phyloP scores from a whole-genome alignment of 2,329 filamentous ascomycete species.

The Trichophyton benhamiae region DNA sequence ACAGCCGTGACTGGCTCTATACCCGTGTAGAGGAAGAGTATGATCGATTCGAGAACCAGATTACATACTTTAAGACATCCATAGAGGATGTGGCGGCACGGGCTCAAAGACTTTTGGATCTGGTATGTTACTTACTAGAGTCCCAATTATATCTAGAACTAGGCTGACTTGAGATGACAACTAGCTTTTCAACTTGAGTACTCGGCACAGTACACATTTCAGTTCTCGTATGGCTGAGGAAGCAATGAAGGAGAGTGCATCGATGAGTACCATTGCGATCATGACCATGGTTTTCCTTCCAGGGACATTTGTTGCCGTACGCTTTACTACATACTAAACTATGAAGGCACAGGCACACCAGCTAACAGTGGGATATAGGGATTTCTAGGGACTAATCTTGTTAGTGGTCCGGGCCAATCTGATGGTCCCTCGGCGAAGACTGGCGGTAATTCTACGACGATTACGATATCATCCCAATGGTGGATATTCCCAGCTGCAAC shows the following conservation, averaged over 20 bases:
- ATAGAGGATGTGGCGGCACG: constrained; percentile 10
- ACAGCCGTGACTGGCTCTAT: constrained; percentile 9
- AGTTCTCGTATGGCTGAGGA: constrained; percentile 12
- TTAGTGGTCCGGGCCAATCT: constrained; percentile 1
- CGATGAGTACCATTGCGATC: constrained; percentile 30
- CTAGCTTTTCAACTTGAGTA: constrained; percentile 10
- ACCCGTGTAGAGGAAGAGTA: constrained; percentile 10
- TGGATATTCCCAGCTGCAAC: constrained; percentile 13
- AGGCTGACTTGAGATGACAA: background rate
- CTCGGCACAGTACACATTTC: constrained; percentile 6
- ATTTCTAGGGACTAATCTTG: constrained; percentile 9
- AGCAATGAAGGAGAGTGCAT: constrained; percentile 23
- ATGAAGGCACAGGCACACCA: no score
- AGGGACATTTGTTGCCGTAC: constrained; percentile 29
- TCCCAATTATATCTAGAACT: background rate
- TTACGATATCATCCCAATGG: constrained; percentile 9
- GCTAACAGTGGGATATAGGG: background rate
- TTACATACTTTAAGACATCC: constrained; percentile 11
- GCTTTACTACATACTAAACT: background rate
- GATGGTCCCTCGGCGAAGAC: background rate
- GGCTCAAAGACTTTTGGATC: constrained; percentile 7
- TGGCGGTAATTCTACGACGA: background rate
- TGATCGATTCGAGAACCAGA: constrained; percentile 10
- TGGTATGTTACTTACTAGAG: background rate
- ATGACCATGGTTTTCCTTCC: constrained; percentile 33